A percentile compares a stretch with the other conserved stretches of the same genome.
Conservation (phyloP, 192 early-diverging fungal genomes). For the Podila epigama region DNA sequence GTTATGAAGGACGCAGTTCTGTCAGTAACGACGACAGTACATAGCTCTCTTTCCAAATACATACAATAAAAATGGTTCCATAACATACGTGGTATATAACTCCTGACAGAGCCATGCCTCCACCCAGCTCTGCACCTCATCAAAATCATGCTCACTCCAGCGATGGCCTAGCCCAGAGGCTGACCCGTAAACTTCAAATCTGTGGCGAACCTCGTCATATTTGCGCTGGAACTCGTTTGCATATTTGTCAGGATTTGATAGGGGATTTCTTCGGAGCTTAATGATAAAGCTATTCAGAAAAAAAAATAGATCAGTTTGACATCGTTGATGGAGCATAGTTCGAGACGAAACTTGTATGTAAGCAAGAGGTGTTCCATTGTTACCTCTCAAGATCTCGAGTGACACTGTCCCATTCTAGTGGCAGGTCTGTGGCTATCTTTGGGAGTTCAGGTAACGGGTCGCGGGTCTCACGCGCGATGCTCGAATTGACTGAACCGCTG, state of each 20-base stretch:
- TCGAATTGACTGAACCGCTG: conserved; percentile 20
- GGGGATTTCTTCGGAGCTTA: conserved; percentile 12
- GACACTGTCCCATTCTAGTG: conserved; percentile 36
- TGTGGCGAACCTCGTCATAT: conserved; percentile 31
- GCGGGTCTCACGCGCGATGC: conserved; percentile 11
- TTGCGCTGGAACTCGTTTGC: conserved; percentile 42
- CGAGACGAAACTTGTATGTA: background rate
- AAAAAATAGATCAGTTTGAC: background rate
- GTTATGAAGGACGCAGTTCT: too few species aligned
- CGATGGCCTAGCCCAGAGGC: conserved; percentile 33
- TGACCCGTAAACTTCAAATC: conserved; percentile 33
- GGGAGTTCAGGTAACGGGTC: conserved; percentile 31
- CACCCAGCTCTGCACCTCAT: conserved; percentile 50
- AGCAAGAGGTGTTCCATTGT: background rate
- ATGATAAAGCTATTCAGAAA: conserved; percentile 6
- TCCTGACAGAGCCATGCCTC: conserved; percentile 56
- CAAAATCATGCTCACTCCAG: conserved; percentile 30
- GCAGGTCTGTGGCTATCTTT: conserved; percentile 38
- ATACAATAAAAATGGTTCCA: background rate
- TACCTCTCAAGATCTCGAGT: conserved; percentile 36
- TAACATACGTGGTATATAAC: conserved; percentile 46
- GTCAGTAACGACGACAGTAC: too few species aligned
- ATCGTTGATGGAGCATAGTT: background rate
- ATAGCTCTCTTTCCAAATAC: too few species aligned
- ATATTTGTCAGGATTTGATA: conserved; percentile 21